Evolutionary conservation across 2,329 filamentous ascomycete genomes (phyloP).

Genomic region (Colletotrichum lupini): DNA sequence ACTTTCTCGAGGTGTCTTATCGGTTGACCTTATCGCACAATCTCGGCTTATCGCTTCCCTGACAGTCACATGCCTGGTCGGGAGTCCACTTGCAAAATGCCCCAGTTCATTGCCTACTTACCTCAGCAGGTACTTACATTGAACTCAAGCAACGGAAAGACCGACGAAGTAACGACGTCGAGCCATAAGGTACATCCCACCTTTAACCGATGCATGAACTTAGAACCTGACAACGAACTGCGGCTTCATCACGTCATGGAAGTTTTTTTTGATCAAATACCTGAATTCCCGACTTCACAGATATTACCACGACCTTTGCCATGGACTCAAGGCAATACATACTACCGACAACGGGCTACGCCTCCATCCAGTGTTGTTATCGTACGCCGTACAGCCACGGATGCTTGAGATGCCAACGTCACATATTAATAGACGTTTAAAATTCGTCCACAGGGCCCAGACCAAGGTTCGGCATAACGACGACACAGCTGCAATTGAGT

Average conservation of each 20-base stretch:
- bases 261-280: background rate
- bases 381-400: background rate
- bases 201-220: slow-evolving; percentile 23
- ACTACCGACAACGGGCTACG: background rate
- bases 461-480: background rate
- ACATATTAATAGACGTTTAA: background rate
- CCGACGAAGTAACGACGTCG: slow-evolving; percentile 15
- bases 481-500: background rate
- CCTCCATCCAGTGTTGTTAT: background rate
- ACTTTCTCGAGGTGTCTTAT: slow-evolving; percentile 11
- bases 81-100: background rate
- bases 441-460: background rate
- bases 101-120: background rate
- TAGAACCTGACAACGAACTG: slow-evolving; percentile 1
- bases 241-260: slow-evolving; percentile 2
- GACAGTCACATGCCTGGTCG: background rate
- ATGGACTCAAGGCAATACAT: background rate
- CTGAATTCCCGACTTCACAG: too few relatives aligned
- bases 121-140: background rate
- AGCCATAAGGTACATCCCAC: slow-evolving; percentile 1
- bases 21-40: slow-evolving; percentile 3
- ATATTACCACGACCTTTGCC: background rate
- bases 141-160: background rate
- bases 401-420: background rate
- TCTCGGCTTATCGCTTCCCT: background rate